phyloP scores from a whole-genome alignment of 2,329 filamentous ascomycete species.

The Penicillium freii region DNA sequence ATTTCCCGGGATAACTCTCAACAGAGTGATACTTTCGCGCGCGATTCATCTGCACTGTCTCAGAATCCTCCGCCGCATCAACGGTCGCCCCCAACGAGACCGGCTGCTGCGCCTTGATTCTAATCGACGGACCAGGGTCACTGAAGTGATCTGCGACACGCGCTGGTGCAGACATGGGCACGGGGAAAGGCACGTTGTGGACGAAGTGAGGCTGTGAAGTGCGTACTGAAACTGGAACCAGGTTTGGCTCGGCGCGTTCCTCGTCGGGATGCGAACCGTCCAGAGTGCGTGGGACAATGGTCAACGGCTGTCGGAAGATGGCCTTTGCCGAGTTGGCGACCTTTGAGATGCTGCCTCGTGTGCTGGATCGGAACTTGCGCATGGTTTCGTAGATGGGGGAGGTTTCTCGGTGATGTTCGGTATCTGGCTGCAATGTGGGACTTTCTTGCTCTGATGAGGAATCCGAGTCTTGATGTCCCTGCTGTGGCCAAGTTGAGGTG shows the following conservation, averaged over 20 bases:
- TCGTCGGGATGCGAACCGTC: not conserved
- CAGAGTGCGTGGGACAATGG: not conserved
- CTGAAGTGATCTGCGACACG: slow-evolving; percentile 4
- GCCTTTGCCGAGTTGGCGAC: slow-evolving; percentile 1
- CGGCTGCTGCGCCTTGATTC: not conserved
- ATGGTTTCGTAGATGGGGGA: slow-evolving; percentile 13
- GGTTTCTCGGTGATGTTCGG: not conserved
- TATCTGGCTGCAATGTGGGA: not conserved
- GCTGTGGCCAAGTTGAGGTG: not conserved
- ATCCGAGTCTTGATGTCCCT: not conserved
- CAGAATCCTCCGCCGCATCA: slow-evolving; percentile 2
- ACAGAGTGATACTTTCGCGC: slow-evolving; percentile 20
- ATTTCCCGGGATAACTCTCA: slow-evolving; percentile 34
- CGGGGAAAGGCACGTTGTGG: not conserved
- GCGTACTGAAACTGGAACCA: not conserved
- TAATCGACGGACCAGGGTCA: slow-evolving; percentile 6
- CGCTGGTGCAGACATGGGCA: not conserved
- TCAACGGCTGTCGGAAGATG: not conserved
- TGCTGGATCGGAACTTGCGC: slow-evolving; percentile 1
- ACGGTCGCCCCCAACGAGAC: slow-evolving; percentile 7
- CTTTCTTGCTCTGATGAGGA: not conserved
- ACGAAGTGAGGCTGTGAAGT: not conserved
- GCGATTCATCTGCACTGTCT: slow-evolving; percentile 16
- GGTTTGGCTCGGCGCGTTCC: not conserved
- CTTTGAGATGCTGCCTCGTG: slow-evolving; percentile 2